Evolutionary conservation across 139 green algal genomes (phyloP).

Genomic region (Tetradesmus lagerheimii): DNA sequence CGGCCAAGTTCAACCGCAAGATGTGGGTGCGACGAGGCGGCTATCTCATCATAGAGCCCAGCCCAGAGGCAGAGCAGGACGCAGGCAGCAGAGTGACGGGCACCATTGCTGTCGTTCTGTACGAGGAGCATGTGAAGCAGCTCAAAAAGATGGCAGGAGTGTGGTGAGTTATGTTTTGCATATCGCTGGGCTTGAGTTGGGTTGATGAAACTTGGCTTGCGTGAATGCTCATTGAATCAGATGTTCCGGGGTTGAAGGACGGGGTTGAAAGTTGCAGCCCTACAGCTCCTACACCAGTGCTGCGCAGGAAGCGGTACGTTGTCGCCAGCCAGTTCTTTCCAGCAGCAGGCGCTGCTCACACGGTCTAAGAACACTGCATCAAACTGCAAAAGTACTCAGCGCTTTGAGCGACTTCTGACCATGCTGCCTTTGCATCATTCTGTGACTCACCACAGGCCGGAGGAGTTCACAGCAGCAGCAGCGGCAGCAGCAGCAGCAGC

Average conservation of each 20-base stretch:
- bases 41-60: conserved; percentile 71
- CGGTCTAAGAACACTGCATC: too few relatives aligned
- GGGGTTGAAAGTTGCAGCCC: too few relatives aligned
- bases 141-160: conserved; percentile 63
- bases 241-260: too few relatives aligned
- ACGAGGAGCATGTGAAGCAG: conserved; percentile 74
- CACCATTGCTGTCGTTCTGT: conserved; percentile 73
- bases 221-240: too few relatives aligned
- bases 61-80: conserved; percentile 23
- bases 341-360: too few relatives aligned
- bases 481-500: conserved; percentile 1
- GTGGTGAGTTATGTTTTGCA: conserved; percentile 69
- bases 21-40: conserved; percentile 81
- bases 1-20: conserved; percentile 85
- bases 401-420: too few relatives aligned
- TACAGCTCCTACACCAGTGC: too few relatives aligned
- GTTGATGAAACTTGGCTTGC: too few relatives aligned
- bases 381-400: too few relatives aligned
- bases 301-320: too few relatives aligned
- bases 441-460: background rate
- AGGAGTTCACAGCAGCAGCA: conserved; percentile 32
- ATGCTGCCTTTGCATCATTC: background rate
- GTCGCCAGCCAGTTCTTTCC: too few relatives aligned
- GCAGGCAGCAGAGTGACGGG: conserved; percentile 62
- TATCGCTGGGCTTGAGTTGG: too few relatives aligned